Evolutionary conservation across 208 protist genomes (phyloP).

Genomic region (Trypanosoma boissoni): DNA sequence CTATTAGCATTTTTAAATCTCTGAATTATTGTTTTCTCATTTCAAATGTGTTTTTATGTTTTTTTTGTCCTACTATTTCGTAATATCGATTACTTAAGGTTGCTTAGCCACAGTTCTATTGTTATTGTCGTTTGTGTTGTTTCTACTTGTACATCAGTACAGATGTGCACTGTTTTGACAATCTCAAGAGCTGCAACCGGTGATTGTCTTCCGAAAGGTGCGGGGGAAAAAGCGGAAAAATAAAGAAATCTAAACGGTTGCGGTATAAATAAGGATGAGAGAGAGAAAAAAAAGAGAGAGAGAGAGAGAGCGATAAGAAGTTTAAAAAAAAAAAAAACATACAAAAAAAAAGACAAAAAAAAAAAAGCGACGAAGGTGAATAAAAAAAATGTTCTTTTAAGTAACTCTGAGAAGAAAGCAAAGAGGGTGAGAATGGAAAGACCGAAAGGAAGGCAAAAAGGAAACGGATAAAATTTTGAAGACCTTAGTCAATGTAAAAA

Average conservation of each 20-base stretch:
- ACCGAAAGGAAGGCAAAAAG: too few species aligned
- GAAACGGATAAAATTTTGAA: too few species aligned
- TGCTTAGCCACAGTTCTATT: too few species aligned
- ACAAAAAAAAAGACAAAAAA: neutral
- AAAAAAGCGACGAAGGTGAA: neutral
- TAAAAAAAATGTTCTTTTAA: neutral
- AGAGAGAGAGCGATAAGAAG: neutral
- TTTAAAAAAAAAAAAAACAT: neutral
- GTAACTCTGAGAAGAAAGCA: too few species aligned
- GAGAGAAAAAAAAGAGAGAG: conserved; percentile 14
- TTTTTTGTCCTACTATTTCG: too few species aligned
- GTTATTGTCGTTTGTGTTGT: too few species aligned
- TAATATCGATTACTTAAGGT: too few species aligned
- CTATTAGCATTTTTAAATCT: neutral
- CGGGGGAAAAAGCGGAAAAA: neutral
- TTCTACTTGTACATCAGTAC: neutral
- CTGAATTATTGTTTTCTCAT: neutral
- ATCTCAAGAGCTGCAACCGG: too few species aligned
- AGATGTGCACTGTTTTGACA: too few species aligned
- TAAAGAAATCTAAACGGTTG: neutral
- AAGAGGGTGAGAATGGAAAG: too few species aligned
- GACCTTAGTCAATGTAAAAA: too few species aligned
- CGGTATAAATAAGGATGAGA: neutral
- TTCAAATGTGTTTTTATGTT: too few species aligned
- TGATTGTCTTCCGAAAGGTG: neutral